Percentiles rank a stretch among this genome's conserved stretches.
phyloP scores from a whole-genome alignment of 805 yeast genomes.

The Lachancea thermotolerans region DNA sequence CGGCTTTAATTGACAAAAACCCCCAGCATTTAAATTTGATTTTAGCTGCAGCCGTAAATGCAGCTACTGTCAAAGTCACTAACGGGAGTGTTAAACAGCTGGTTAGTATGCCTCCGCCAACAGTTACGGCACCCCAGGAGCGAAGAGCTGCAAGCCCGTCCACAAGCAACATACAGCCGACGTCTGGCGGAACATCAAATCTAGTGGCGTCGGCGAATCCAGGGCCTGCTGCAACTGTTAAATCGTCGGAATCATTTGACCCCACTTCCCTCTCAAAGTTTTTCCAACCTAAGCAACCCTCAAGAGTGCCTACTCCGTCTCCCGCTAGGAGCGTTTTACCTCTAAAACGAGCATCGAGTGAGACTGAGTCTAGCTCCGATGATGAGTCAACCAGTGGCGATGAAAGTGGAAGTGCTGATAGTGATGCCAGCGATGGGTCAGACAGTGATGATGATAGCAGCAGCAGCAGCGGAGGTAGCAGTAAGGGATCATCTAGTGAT shows the following conservation, averaged over 20 bases:
- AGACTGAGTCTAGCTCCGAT: constrained; percentile 10
- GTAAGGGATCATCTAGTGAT: constrained; percentile 4
- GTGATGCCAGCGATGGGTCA: constrained; percentile 10
- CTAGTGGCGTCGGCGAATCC: background rate
- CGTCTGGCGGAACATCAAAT: background rate
- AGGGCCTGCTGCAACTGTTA: background rate
- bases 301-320: constrained; percentile 11
- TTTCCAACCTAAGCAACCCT: constrained; percentile 31
- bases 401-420: constrained; percentile 8
- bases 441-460: constrained; percentile 6
- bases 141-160: constrained; percentile 2
- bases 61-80: constrained; percentile 59
- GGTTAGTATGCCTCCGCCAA: constrained; percentile 27
- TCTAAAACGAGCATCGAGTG: constrained; percentile 6
- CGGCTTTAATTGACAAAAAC: constrained; percentile 70
- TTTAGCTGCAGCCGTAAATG: constrained; percentile 72
- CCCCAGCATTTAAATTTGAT: constrained; percentile 77
- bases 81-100: constrained; percentile 45
- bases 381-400: constrained; percentile 7
- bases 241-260: constrained; percentile 24
- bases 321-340: constrained; percentile 6
- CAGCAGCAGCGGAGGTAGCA: constrained; percentile 1
- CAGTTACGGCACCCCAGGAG: constrained; percentile 2
- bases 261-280: constrained; percentile 32
- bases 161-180: constrained; percentile 3